Percentiles rank a stretch among this genome's conserved stretches.
phyloP scores from a whole-genome alignment of 2,329 filamentous ascomycete genomes.

The Furcasterigmium sp. region DNA sequence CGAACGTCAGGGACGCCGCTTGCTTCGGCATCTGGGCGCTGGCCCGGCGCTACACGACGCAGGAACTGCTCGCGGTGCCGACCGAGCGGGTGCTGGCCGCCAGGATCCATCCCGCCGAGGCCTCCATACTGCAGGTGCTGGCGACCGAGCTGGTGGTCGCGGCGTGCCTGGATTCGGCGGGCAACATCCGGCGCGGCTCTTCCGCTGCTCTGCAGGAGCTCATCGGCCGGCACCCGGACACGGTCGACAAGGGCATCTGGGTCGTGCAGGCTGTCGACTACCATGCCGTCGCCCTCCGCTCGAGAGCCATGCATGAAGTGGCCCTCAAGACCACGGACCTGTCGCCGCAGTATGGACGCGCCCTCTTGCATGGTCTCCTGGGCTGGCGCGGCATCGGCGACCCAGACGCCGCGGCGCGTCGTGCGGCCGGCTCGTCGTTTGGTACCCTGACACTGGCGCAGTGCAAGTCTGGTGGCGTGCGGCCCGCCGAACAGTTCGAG shows the following conservation, averaged over 20 bases:
- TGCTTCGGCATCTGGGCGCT: conserved; percentile 96
- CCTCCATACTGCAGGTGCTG: conserved; percentile 66
- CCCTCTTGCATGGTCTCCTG: conserved; percentile 65
- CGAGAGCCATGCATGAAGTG: conserved; percentile 75
- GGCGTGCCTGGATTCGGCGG: conserved; percentile 81
- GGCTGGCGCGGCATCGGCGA: conserved; percentile 88
- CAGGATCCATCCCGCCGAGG: conserved; percentile 25
- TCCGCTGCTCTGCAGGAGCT: conserved; percentile 93
- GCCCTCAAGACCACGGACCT: conserved; percentile 64
- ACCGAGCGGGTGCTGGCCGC: conserved; percentile 37
- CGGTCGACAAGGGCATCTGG: conserved; percentile 72
- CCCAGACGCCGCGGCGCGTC: conserved; percentile 66
- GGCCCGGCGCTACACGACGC: conserved; percentile 77
- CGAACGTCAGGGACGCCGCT: conserved; percentile 89
- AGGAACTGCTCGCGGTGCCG: conserved; percentile 64
- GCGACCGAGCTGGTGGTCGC: conserved; percentile 77
- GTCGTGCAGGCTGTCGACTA: conserved; percentile 91
- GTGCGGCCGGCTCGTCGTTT: conserved; percentile 65
- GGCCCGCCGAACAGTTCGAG: conserved; percentile 21
- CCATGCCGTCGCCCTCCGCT: conserved; percentile 82
- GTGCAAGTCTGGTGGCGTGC: conserved; percentile 15
- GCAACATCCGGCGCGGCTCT: conserved; percentile 87
- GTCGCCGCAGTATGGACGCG: conserved; percentile 62
- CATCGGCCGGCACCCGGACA: conserved; percentile 87
- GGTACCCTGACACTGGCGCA: conserved; percentile 49